A percentile compares a stretch with the other conserved stretches of the same genome.
Conservation (phyloP, 495 filamentous ascomycete species). For the Aspergillus cristatus region DNA sequence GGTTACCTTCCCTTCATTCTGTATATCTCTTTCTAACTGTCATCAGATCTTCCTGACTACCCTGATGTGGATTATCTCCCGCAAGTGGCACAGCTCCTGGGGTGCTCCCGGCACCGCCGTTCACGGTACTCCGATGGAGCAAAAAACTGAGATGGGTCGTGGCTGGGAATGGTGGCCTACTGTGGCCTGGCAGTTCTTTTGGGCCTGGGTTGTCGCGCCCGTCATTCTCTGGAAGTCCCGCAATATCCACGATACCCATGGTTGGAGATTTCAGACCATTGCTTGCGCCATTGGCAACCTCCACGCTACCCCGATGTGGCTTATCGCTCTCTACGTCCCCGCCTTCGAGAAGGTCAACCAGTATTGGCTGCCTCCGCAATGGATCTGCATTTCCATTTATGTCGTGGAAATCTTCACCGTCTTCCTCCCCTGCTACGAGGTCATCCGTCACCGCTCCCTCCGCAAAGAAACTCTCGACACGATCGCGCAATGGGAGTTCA, state of each 20-base stretch:
- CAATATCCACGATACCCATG: constrained; percentile 53
- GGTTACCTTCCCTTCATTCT: background rate
- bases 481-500: constrained; percentile 25
- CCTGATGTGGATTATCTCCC: constrained; percentile 55
- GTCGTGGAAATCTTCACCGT: constrained; percentile 45
- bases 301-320: constrained; percentile 58
- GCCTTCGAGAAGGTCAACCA: constrained; percentile 44
- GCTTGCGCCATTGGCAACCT: constrained; percentile 50
- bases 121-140: constrained; percentile 25
- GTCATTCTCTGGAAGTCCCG: constrained; percentile 36
- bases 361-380: constrained; percentile 47
- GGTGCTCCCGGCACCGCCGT: constrained; percentile 40
- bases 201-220: constrained; percentile 51
- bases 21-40: too few relatives aligned
- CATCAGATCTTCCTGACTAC: constrained; percentile 47
- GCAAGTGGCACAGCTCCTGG: constrained; percentile 54
- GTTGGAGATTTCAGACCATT: constrained; percentile 60
- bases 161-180: constrained; percentile 64
- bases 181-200: constrained; percentile 54
- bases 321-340: constrained; percentile 50
- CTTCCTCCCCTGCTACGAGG: constrained; percentile 46
- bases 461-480: constrained; percentile 27
- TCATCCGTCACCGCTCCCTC: constrained; percentile 41
- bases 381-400: constrained; percentile 47
- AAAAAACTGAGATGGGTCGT: constrained; percentile 30